phyloP scores from a whole-genome alignment of 805 yeast species.

The Kuraishia hungarica region DNA sequence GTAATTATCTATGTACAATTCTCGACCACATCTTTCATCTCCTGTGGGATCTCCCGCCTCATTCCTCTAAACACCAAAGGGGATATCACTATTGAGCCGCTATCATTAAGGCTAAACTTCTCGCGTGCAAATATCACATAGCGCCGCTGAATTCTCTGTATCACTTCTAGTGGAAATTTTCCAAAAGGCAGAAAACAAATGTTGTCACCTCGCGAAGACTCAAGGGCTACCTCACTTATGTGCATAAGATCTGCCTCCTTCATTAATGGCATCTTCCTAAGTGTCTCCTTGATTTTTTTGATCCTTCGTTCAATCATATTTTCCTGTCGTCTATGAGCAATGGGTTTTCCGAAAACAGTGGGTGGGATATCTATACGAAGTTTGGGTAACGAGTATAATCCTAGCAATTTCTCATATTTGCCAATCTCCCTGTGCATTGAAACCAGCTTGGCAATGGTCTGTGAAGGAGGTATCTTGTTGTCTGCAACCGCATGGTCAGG shows the following conservation, averaged over 20 bases:
- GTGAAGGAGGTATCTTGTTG: not conserved
- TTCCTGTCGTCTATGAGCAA: slow-evolving; percentile 8
- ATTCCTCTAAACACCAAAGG: not conserved
- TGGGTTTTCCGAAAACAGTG: slow-evolving; percentile 15
- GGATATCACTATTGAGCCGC: not conserved
- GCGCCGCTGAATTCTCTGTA: not conserved
- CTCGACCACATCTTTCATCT: not conserved
- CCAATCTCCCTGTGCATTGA: not conserved
- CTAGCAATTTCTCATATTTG: not conserved
- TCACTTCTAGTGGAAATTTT: not conserved
- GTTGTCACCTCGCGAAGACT: not conserved
- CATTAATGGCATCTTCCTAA: slow-evolving; percentile 2
- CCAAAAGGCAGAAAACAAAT: not conserved
- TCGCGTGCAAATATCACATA: not conserved
- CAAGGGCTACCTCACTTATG: not conserved
- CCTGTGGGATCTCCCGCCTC: not conserved
- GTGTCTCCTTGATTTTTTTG: slow-evolving; percentile 7
- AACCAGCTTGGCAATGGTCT: not conserved
- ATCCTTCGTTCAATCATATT: slow-evolving; percentile 11
- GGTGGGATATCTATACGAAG: slow-evolving; percentile 8
- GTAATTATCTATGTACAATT: not conserved
- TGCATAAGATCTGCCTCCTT: not conserved
- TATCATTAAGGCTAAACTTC: not conserved
- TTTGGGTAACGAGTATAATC: not conserved
- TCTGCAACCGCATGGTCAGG: not conserved